A percentile compares a stretch with the other conserved stretches of the same genome.
phyloP scores from a whole-genome alignment of 208 protist species.

The Zelonia costaricensis region DNA sequence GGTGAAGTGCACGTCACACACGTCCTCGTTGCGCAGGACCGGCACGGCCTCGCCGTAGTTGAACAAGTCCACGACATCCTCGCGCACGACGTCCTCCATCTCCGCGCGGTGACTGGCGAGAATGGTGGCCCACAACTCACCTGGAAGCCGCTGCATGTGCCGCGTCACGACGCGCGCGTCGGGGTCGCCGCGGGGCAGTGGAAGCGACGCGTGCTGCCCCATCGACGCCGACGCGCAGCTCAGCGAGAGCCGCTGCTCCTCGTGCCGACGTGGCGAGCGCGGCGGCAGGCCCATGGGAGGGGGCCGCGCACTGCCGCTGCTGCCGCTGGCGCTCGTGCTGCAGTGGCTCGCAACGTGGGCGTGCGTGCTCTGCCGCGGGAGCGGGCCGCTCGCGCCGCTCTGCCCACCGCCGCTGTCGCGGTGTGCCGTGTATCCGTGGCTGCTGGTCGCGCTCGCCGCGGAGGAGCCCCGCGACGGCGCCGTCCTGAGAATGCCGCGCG shows the following conservation, averaged over 20 bases:
- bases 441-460: not conserved
- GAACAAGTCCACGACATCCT: slow-evolving; percentile 44
- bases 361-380: slow-evolving; percentile 3
- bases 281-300: slow-evolving; percentile 14
- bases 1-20: slow-evolving; percentile 28
- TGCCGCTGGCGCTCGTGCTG: slow-evolving; percentile 2
- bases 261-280: slow-evolving; percentile 17
- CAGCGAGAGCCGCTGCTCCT: not conserved
- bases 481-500: slow-evolving; percentile 16
- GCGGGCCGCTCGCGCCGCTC: not conserved
- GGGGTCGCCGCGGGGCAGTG: slow-evolving; percentile 6
- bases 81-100: slow-evolving; percentile 25
- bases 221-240: not conserved
- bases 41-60: slow-evolving; percentile 32
- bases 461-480: slow-evolving; percentile 2
- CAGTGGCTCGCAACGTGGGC: no score
- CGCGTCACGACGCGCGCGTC: slow-evolving; percentile 15
- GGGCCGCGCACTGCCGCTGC: slow-evolving; percentile 4
- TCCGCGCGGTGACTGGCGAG: slow-evolving; percentile 3
- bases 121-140: slow-evolving; percentile 37
- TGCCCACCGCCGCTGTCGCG: not conserved
- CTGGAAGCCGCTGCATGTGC: slow-evolving; percentile 39
- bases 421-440: no score
- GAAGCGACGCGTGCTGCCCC: slow-evolving; percentile 3
- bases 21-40: slow-evolving; percentile 17